Evolutionary conservation across 495 filamentous ascomycete genomes (phyloP), one percentile per base, ranked within the genome.

Genomic region (Hypoxylon fuscum): DNA sequence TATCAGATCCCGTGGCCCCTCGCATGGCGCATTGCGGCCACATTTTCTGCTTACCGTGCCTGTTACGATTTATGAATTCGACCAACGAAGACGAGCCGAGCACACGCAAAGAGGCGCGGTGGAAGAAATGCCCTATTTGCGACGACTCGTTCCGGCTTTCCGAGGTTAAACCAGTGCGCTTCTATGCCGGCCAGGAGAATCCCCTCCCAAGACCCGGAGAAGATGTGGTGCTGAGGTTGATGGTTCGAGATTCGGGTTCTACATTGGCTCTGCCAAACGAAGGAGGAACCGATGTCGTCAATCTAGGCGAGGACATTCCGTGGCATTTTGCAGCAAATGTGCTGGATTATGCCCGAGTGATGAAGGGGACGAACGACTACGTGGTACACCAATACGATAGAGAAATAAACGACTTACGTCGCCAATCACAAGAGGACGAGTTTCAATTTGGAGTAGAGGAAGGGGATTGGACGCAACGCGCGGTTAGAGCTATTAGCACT

Each of bases 11-110:
- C 0, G 91, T 96, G 5, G 95, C 95, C 3, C 94, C 95, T 22
- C 88, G 96, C 53, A 98, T 98, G 95, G 93, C 95, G 35, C 93
- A 90, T 66, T 98, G 95, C 71, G 95, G 95, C 11, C 95, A 98
- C 71, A 97, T 98, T 21, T 97, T 97, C 70, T 98, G 95, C 73
- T 80, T 97, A 37, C 90, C 95, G 10, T 98, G 95, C 73, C 78
- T 98, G 31, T 88, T 97, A 51, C 89, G 95, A 37, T 98, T 96
- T 70, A 97, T 98, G 94, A 91, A 96, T 66, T 88, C 92, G 5
- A 90, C 92, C 31, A 89, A 87, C 21, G 83, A 84, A 1, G 81
- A 85, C 14, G 80, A 78, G 4, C 57, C 80, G 2, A 83, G 81
- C 8, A 86, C 90, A 56, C 92, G 89, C 72, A 88, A 83, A 72